Evolutionary conservation across 106 monocot genomes (phyloP), one percentile per base, ranked within the genome.

Genomic region (Phalaenopsis aphrodite): DNA sequence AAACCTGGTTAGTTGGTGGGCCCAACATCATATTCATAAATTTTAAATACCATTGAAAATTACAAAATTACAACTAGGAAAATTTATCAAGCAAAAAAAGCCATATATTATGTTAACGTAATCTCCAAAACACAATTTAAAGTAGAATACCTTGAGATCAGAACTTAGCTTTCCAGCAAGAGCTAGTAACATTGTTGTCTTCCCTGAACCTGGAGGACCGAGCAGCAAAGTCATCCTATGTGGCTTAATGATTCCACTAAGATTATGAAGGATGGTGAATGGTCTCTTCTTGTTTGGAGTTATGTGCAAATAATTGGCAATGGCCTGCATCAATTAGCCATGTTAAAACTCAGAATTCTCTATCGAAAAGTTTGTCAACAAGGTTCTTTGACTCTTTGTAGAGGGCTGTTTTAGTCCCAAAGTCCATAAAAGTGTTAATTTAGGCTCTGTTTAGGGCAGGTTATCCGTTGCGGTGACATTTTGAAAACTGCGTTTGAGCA

Each of bases 181-280:
- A 69, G 69, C 69, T 19, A 69, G 19, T 38, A 69, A 69, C 69
- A 69, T 38, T 12, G 69, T 69, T 10, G 69, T 69, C 69, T 69
- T 69, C 69, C 69, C 69, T 12, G 69, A 69, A 15, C 38, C 69
- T 14, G 69, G 69, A 15, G 69, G 69, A 15, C 69, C 69, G 14
- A 77, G 30, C 12, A 47, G 15, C 77, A 37, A 16, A 8, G 43
- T 42, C 19, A 69, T 81, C 86, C 86, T 88, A 10, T 42, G 30
- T 46, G 88, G 84, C 77, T 75, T 89, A 43, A 89, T 76, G 73
- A 89, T 84, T 84, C 89, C 89, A 41, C 77, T 89, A 41, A 86
- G 48, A 43, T 81, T 83, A 23, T 85, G 78, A 64, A 89, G 84
- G 37, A 89, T 86, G 24, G 86, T 75, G 12, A 89, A 10, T 8